Base-by-base conservation (phyloP, 495 filamentous ascomycete genomes). In the Neurospora tetrasperma region DNA sequence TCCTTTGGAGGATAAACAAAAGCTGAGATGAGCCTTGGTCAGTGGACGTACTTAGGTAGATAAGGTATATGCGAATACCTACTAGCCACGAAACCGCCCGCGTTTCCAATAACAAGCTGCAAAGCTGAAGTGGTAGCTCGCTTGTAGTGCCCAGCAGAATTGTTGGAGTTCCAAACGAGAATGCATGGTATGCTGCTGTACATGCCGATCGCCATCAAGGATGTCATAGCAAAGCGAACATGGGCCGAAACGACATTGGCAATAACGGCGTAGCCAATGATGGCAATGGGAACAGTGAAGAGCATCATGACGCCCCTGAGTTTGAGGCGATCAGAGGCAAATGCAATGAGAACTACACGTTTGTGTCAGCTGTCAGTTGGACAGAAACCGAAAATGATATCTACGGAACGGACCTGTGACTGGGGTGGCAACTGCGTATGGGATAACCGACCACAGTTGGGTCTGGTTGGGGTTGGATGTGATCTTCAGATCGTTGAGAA, bases 111-210 rank as follows among this genome's bases (percentile, higher is more conserved):
- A 4, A 80, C 82, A 66, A 87, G 79, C 74, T 87, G 85, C 48
- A 85, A 74, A 3, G 80, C 83, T 42, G 83, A 81, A 0, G 83
- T 82, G 1, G 83, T 85, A 2, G 82, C 82, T 46, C 83, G 75
- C 74, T 84, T 84, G 74, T 84, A 84, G 71, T 84, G 83, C 0
- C 83, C 83, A 27, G 83, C 82, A 20, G 83, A 84, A 72, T 85
- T 85, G 71, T 85, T 85, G 10, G 82, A 81, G 70, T 82, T 80
- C 93, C 93, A 96, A 0, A 89, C 91, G 5, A 96, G 84, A 27
- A 92, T 88, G 68, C 91, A 89, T 2, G 92, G 92, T 12, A 92
- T 89, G 46, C 88, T 87, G 10, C 92, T 92, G 77, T 95, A 96
- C 77, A 96, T 90, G 40, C 93, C 93, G 14, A 80, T 83, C 35